Evolutionary conservation across 495 filamentous ascomycete genomes (phyloP).

Genomic region (Tuber magnatum): DNA sequence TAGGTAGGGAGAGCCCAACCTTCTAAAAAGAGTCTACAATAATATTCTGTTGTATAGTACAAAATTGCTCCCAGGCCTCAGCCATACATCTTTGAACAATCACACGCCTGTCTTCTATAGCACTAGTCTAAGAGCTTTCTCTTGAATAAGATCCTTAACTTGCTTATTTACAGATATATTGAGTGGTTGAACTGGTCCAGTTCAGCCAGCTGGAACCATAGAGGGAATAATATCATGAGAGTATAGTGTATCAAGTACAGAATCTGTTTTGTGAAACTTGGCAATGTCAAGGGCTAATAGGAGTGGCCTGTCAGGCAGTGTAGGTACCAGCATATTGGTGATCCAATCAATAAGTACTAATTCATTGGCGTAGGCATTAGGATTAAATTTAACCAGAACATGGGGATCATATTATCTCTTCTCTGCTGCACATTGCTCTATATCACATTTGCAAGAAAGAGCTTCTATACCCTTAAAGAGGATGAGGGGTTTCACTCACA

Average conservation of each 20-base stretch:
- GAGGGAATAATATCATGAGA: conserved; percentile 8
- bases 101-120: not conserved
- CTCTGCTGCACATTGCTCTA: not conserved
- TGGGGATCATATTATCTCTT: conserved; percentile 2
- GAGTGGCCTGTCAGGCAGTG: not conserved
- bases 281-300: conserved; percentile 5
- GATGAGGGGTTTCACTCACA: conserved; percentile 6
- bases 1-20: conserved; percentile 12
- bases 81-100: conserved; percentile 10
- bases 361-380: conserved; percentile 3
- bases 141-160: not conserved
- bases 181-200: not conserved
- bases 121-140: not conserved
- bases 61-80: conserved; percentile 11
- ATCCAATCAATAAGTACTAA: conserved; percentile 2
- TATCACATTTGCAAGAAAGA: not conserved
- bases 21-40: conserved; percentile 14
- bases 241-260: not conserved
- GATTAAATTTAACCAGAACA: conserved; percentile 7
- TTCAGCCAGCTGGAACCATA: not conserved
- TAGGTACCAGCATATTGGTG: conserved; percentile 4
- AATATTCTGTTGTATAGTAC: not conserved
- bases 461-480: conserved; percentile 9
- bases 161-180: conserved; percentile 16
- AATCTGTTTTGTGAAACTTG: conserved; percentile 10